Evolutionary conservation across 805 yeast genomes (phyloP), one percentile per base, ranked within the genome.

Genomic region (Barnettozyma vustinii): DNA sequence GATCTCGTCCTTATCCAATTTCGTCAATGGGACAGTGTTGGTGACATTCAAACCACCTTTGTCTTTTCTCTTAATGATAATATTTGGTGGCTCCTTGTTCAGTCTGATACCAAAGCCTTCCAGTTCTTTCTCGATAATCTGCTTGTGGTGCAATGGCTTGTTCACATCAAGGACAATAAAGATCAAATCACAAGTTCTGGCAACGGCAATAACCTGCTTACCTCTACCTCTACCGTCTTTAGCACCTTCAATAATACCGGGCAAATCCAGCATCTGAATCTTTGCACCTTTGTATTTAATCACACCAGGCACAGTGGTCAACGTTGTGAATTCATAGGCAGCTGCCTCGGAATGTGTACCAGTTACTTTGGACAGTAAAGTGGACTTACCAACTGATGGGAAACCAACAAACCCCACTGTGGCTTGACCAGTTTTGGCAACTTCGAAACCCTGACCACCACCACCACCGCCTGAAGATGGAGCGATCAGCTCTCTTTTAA

Each of bases 341-440:
- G 98, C 97, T n/a, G 85, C 97, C 68, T 92, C 99, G 1, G 96
- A 86, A 64, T 89, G 96, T 3, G 97, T 91, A 54, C 99, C 98
- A 0, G 99, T 94, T 44, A 94, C 72, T 66, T 88, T 86, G 26
- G 88, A 81, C 57, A 94, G 76, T 51, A 94, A 70, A 1, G 99
- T 94, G 9, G 88, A 81, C 61, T 87, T 87, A 53, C 77, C 78
- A 27, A 94, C 99, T 1, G 98, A 91, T 1, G 99, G 99, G 65
- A 94, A 94, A 3, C 99, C 99, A 40, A 94, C 96, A 65, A 91
- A 94, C 9, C 99, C 99, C 46, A 94, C 95, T 9, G 96, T 81
- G 4, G 97, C 97, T 13, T 88, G 97, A 70, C 99, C 99, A 0
- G 97, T 92, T 67, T 97, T 81, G n/a, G 96, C 96, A 41, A 94